Percentiles rank a stretch among this genome's conserved stretches.
These are phyloP conservation scores for Neurospora sp. DNA, from an alignment of 495 filamentous ascomycete species.

Conservation along the genomic window DNA sequence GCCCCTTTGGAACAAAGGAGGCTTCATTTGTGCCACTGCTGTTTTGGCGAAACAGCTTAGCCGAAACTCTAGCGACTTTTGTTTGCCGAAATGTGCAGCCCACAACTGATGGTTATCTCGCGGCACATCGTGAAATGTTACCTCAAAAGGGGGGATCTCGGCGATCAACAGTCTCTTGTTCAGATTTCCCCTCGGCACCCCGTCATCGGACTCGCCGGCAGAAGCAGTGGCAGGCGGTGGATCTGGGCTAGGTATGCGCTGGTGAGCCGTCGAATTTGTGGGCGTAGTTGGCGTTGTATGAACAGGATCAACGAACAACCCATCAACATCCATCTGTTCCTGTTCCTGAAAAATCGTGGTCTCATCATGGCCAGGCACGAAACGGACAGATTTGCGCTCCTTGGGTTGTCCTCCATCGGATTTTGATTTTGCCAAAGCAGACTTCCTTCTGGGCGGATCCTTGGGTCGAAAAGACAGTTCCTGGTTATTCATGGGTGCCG, in stretches of 20 bases:
- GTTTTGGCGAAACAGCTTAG: slow-evolving; percentile 22
- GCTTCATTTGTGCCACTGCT: slow-evolving; percentile 4
- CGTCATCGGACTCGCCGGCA: neutral
- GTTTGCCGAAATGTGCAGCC: slow-evolving; percentile 25
- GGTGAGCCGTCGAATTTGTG: neutral
- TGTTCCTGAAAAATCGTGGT: slow-evolving; percentile 9
- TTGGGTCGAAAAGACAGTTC: neutral
- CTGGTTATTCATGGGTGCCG: neutral
- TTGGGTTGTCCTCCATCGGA: slow-evolving; percentile 4
- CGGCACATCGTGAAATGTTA: slow-evolving; percentile 23
- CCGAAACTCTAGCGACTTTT: slow-evolving; percentile 20
- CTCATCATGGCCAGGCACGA: slow-evolving; percentile 19
- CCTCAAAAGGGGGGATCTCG: slow-evolving; percentile 8
- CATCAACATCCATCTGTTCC: slow-evolving; percentile 16
- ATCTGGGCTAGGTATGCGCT: slow-evolving; percentile 8
- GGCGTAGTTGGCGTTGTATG: neutral
- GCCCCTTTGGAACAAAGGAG: neutral
- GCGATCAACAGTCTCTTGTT: slow-evolving; percentile 22
- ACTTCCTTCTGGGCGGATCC: neutral
- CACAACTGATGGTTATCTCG: slow-evolving; percentile 16
- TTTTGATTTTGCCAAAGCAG: neutral
- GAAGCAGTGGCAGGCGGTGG: slow-evolving; percentile 8
- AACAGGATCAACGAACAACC: neutral
- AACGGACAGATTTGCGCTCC: slow-evolving; percentile 32
- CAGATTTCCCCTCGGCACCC: slow-evolving; percentile 9